These are phyloP conservation scores for Niveomyces coronatus DNA, from an alignment of 2,329 filamentous ascomycete species.

Conservation along the genomic window DNA sequence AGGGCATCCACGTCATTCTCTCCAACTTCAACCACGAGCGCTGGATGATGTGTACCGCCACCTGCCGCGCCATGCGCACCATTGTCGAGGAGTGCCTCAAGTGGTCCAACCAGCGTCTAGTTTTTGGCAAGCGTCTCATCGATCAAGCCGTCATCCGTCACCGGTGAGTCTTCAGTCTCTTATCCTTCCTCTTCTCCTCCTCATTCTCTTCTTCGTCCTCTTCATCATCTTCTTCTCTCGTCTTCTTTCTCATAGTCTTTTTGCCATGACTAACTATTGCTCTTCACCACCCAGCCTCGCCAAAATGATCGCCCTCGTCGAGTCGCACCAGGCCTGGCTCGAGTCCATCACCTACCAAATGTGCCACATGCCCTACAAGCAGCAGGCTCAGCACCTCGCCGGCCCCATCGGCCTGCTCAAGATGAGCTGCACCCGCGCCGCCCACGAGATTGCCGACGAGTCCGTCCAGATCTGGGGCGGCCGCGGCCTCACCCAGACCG, in stretches of 20 bases:
- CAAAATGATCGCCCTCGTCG: constrained; percentile 74
- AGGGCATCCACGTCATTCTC: constrained; percentile 75
- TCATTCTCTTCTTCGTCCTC: no score
- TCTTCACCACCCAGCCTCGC: no score
- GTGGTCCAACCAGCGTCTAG: constrained; percentile 78
- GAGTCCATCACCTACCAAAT: constrained; percentile 82
- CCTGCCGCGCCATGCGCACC: constrained; percentile 53
- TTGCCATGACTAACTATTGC: no score
- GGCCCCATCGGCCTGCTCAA: constrained; percentile 79
- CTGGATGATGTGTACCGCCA: constrained; percentile 62
- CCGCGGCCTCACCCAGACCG: constrained; percentile 65
- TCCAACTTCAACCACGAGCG: constrained; percentile 86
- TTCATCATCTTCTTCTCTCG: no score
- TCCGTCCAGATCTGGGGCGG: constrained; percentile 81
- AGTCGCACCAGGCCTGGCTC: constrained; percentile 78
- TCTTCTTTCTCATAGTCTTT: constrained; percentile 1
- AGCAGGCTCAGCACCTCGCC: constrained; percentile 65
- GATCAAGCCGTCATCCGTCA: constrained; percentile 75
- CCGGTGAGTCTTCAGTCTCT: constrained; percentile 42
- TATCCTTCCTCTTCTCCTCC: no score
- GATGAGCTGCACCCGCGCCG: constrained; percentile 63
- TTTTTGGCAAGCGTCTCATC: constrained; percentile 74
- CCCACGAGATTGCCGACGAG: constrained; percentile 76
- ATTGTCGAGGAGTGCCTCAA: constrained; percentile 78
- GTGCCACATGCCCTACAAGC: constrained; percentile 70